Evolutionary conservation across 1,139 yeast species (phyloP).

Genomic region (Yamadazyma atlantica): DNA sequence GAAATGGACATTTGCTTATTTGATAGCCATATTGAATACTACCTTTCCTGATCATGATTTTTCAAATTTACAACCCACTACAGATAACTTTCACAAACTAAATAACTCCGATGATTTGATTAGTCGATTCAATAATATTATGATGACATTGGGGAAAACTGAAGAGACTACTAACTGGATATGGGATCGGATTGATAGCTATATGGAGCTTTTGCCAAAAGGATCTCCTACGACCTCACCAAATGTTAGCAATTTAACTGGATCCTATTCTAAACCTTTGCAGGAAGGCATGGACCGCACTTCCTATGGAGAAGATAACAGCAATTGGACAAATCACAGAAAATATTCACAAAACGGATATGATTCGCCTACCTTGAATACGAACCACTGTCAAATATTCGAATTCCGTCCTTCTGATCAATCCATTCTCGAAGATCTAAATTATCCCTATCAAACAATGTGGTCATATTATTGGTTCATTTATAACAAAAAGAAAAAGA

Average conservation of each 20-base stretch:
- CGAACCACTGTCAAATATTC: constrained; percentile 69
- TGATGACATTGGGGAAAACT: constrained; percentile 73
- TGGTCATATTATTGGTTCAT: constrained; percentile 96
- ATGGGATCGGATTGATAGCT: constrained; percentile 86
- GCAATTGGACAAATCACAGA: constrained; percentile 20
- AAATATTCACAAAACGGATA: constrained; percentile 8
- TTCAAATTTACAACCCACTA: constrained; percentile 80
- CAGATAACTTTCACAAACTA: constrained; percentile 55
- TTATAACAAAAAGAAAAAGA: constrained; percentile 83
- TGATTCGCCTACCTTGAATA: constrained; percentile 7
- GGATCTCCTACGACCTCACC: constrained; percentile 9
- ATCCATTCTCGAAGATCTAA: constrained; percentile 65
- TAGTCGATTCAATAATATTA: constrained; percentile 73
- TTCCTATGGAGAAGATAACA: constrained; percentile 13
- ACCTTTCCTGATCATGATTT: constrained; percentile 97
- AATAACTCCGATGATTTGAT: constrained; percentile 57
- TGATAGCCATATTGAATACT: constrained; percentile 86
- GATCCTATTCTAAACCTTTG: neutral
- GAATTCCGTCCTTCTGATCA: constrained; percentile 80
- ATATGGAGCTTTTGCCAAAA: constrained; percentile 64
- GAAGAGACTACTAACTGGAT: constrained; percentile 58
- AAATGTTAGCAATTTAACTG: neutral
- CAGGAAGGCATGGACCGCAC: constrained; percentile 2
- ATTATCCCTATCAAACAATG: constrained; percentile 69
- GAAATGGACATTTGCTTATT: constrained; percentile 84